Evolutionary conservation across 2,329 filamentous ascomycete genomes (phyloP).

Genomic region (Alternaria novae-zelandiae): DNA sequence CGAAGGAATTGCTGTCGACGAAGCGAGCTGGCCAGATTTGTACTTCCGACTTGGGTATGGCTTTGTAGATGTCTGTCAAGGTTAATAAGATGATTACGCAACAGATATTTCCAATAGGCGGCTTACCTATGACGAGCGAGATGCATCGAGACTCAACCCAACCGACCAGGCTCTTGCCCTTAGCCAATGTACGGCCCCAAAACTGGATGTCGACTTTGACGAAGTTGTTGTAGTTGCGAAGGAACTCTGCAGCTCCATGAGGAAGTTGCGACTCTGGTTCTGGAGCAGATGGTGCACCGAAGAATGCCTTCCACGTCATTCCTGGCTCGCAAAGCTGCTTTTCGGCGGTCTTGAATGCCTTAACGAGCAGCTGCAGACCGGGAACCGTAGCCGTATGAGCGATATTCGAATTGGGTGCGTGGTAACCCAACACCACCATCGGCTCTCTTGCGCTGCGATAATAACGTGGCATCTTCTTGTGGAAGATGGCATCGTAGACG

Average conservation of each 20-base stretch:
- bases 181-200: slow-evolving; percentile 65
- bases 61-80: slow-evolving; percentile 60
- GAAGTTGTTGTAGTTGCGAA: slow-evolving; percentile 61
- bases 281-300: slow-evolving; percentile 5
- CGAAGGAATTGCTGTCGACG: slow-evolving; percentile 30
- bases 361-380: slow-evolving; percentile 58
- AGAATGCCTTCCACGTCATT: slow-evolving; percentile 41
- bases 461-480: slow-evolving; percentile 52
- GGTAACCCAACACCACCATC: slow-evolving; percentile 68
- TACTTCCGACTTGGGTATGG: slow-evolving; percentile 58
- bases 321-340: slow-evolving; percentile 44
- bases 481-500: slow-evolving; percentile 67
- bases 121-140: slow-evolving; percentile 64
- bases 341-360: slow-evolving; percentile 60
- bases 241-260: slow-evolving; percentile 52
- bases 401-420: slow-evolving; percentile 67
- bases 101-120: neutral
- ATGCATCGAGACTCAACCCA: slow-evolving; percentile 70
- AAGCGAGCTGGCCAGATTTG: slow-evolving; percentile 71
- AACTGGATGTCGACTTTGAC: slow-evolving; percentile 68
- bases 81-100: slow-evolving; percentile 1
- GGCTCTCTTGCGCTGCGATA: slow-evolving; percentile 64
- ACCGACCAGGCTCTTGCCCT: slow-evolving; percentile 63
- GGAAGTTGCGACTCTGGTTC: neutral
- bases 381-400: slow-evolving; percentile 61